Conservation (phyloP, 352 stramenopile species). For the Pythium vanterpoolii region DNA sequence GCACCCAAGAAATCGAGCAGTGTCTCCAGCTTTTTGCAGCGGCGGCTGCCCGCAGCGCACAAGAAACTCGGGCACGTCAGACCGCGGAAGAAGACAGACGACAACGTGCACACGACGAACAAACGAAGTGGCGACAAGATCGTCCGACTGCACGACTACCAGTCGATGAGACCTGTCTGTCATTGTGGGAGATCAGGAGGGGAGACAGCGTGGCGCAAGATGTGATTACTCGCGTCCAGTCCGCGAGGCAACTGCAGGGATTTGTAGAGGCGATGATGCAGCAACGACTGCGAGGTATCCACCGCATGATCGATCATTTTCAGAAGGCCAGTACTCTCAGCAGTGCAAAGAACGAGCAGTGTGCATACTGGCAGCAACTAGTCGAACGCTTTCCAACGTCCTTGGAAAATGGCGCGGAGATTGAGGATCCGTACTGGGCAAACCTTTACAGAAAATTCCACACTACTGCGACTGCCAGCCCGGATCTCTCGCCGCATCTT, state of each 20-base stretch:
- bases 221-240: neutral
- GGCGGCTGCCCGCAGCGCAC: neutral
- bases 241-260: neutral
- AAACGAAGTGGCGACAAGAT: neutral
- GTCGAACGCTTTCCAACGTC: slow-evolving; percentile 2
- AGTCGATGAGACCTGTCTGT: neutral
- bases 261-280: slow-evolving; percentile 17
- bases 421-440: slow-evolving; percentile 15
- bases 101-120: neutral
- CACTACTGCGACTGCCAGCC: neutral
- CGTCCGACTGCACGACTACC: neutral
- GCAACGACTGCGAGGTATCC: slow-evolving; percentile 2
- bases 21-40: neutral
- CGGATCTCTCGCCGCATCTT: slow-evolving; percentile 1
- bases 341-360: neutral
- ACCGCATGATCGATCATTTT: neutral
- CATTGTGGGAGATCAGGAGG: neutral
- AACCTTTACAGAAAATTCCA: slow-evolving; percentile 6
- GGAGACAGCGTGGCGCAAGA: neutral
- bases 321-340: neutral
- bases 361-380: slow-evolving; percentile 6
- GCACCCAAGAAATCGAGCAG: slow-evolving; percentile 2
- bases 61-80: neutral
- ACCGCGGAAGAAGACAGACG: neutral
- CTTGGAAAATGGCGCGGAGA: neutral